Evolutionary conservation across 257 asterid species (phyloP).

Genomic region (Solanum paucissectum): DNA sequence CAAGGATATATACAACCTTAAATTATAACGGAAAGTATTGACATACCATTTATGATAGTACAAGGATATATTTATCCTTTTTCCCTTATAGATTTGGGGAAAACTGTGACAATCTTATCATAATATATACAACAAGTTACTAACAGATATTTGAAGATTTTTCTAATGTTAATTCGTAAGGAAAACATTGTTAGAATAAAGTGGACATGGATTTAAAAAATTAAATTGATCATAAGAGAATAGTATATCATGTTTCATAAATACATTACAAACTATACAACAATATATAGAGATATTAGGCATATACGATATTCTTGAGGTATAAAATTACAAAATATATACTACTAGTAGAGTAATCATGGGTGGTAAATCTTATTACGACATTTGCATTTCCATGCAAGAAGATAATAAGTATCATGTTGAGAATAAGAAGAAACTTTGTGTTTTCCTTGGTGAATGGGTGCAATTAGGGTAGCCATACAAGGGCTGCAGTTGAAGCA

Average conservation of each 20-base stretch:
- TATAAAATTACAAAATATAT: neutral
- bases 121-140: no score
- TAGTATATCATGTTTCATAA: neutral
- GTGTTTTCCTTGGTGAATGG: neutral
- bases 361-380: constrained; percentile 4
- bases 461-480: neutral
- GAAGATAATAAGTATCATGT: constrained; percentile 2
- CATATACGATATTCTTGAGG: neutral
- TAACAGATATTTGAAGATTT: no score
- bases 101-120: no score
- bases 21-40: no score
- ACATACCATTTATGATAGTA: no score
- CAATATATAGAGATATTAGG: neutral
- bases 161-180: no score
- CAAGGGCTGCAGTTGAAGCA: constrained; percentile 10
- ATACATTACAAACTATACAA: neutral
- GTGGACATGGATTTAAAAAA: neutral
- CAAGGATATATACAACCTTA: no score
- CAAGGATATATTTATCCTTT: no score
- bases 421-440: neutral
- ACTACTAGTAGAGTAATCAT: neutral
- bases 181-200: neutral
- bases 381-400: constrained; percentile 10
- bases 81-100: no score
- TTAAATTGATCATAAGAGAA: neutral